These are phyloP conservation scores for Pythium sp. DNA, from an alignment of 352 stramenopile species.

Conservation along the genomic window DNA sequence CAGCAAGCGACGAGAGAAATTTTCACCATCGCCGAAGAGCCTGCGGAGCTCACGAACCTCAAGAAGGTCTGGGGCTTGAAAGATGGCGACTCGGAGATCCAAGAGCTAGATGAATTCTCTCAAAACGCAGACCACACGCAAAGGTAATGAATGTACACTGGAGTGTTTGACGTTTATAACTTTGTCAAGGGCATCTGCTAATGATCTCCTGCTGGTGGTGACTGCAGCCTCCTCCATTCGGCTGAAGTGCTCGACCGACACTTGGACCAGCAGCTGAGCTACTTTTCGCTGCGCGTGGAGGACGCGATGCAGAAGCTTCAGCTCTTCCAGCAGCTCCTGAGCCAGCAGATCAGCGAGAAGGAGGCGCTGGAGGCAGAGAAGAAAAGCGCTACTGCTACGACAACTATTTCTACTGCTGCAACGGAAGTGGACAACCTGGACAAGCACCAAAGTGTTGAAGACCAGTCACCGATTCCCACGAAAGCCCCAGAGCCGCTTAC, in stretches of 20 bases:
- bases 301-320: constrained; percentile 35
- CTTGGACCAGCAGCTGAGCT: constrained; percentile 40
- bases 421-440: background rate
- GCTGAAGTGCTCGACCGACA: constrained; percentile 44
- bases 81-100: background rate
- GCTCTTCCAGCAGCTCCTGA: constrained; percentile 33
- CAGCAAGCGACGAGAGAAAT: constrained; percentile 33
- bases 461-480: background rate
- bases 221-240: constrained; percentile 30
- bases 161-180: too few relatives aligned
- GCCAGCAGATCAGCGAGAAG: constrained; percentile 30
- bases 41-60: constrained; percentile 42
- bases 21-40: constrained; percentile 35
- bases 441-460: background rate
- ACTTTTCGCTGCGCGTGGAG: constrained; percentile 30
- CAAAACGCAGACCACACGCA: background rate
- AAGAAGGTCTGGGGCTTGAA: constrained; percentile 55
- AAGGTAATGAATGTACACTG: background rate
- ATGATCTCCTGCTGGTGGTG: background rate
- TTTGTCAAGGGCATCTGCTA: background rate
- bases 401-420: background rate
- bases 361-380: background rate
- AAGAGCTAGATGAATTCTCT: background rate
- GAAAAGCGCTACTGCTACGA: background rate
- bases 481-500: background rate